Conservation (phyloP, 257 asterid genomes). For the Primulina eburnea region DNA sequence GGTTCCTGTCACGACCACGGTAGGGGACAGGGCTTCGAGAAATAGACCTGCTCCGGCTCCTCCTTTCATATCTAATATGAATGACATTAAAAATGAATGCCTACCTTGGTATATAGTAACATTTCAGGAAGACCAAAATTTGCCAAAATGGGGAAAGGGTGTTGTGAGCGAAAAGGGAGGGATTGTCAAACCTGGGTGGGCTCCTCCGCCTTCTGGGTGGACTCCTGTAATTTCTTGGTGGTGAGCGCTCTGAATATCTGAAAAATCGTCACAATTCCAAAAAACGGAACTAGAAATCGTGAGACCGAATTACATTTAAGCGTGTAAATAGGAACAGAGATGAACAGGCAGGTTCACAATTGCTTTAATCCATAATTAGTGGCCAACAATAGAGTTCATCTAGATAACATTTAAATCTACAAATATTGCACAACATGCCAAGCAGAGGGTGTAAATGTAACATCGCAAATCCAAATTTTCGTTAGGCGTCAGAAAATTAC, state of each 20-base stretch:
- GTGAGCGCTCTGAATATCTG: constrained; percentile 75
- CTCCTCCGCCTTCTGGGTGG: constrained; percentile 75
- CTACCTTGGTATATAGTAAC: neutral
- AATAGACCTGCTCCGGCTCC: constrained; percentile 66
- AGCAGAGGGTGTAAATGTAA: constrained; percentile 14
- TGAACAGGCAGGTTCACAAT: neutral
- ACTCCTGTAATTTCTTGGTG: constrained; percentile 56
- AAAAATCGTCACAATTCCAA: constrained; percentile 11
- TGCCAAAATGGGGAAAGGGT: neutral
- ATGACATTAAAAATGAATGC: neutral
- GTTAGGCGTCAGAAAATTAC: constrained; percentile 30
- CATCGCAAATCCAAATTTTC: constrained; percentile 1
- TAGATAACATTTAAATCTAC: neutral
- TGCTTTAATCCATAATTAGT: neutral
- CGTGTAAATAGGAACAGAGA: neutral
- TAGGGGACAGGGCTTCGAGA: constrained; percentile 71
- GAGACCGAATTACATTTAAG: neutral
- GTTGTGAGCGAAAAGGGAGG: neutral
- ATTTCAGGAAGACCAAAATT: neutral
- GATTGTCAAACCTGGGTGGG: constrained; percentile 70
- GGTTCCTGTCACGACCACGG: constrained; percentile 46
- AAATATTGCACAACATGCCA: constrained; percentile 2
- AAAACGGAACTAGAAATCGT: neutral
- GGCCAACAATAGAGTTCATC: neutral
- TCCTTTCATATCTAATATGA: constrained; percentile 53